Evolutionary conservation across 2,329 filamentous ascomycete species (phyloP).

Genomic region (Trichoderma asperellum): DNA sequence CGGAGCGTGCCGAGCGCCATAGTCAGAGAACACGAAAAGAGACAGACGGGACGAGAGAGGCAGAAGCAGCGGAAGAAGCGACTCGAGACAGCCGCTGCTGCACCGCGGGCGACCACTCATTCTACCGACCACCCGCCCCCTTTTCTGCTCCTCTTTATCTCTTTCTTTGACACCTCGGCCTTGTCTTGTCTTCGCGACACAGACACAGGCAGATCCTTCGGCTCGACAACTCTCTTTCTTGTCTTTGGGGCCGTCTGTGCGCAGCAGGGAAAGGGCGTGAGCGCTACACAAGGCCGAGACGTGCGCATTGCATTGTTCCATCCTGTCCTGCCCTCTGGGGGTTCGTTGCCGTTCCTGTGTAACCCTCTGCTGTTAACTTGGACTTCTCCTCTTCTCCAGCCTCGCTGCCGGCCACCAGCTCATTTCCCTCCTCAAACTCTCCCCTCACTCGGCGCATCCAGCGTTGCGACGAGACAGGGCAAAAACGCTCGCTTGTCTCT

Average conservation of each 20-base stretch:
- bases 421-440: not conserved
- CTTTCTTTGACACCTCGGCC: not conserved
- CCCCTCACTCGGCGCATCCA: not conserved
- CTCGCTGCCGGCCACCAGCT: not conserved
- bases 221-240: not conserved
- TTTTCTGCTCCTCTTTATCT: not conserved
- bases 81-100: not conserved
- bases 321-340: not conserved
- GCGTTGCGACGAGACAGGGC: not conserved
- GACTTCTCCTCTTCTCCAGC: not conserved
- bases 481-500: not conserved
- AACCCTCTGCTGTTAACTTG: constrained; percentile 1
- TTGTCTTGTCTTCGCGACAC: not conserved
- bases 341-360: constrained; percentile 6
- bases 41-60: not conserved
- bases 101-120: not conserved
- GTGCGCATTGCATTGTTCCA: constrained; percentile 20
- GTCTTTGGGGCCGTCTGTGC: constrained; percentile 2
- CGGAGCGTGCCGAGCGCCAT: not conserved
- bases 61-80: not conserved
- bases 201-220: not conserved
- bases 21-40: not conserved
- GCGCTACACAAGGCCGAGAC: constrained; percentile 15
- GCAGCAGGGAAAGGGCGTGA: not conserved
- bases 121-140: not conserved